phyloP scores from a whole-genome alignment of 352 stramenopile species.

The Phytophthora pluvialis region DNA sequence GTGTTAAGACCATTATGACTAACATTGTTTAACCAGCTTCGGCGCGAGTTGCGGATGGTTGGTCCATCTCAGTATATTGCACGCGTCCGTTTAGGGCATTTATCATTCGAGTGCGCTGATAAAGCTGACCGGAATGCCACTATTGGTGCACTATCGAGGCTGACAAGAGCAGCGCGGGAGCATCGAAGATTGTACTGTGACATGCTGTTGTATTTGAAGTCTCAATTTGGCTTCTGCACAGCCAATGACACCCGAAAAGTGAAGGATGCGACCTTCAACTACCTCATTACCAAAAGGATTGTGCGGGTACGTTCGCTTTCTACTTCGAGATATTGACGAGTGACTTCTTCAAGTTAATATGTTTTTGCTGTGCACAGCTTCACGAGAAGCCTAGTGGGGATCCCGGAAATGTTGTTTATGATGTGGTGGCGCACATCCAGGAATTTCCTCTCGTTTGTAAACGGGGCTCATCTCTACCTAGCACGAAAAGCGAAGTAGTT shows the following conservation, averaged over 20 bases:
- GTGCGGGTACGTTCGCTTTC: conserved; percentile 43
- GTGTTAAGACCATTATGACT: conserved; percentile 4
- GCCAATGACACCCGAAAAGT: conserved; percentile 50
- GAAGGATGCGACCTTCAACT: conserved; percentile 55
- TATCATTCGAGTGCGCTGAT: conserved; percentile 43
- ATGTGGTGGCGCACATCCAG: conserved; percentile 48
- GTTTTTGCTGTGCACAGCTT: conserved; percentile 27
- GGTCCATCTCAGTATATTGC: conserved; percentile 29
- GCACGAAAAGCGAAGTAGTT: conserved; percentile 47
- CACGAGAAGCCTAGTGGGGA: conserved; percentile 25
- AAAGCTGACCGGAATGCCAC: conserved; percentile 54
- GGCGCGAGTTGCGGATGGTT: conserved; percentile 40
- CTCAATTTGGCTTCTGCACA: conserved; percentile 47
- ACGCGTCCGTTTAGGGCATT: conserved; percentile 48
- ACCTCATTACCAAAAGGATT: conserved; percentile 48
- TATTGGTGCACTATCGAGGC: conserved; percentile 45
- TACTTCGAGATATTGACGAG: neutral
- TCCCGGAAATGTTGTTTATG: conserved; percentile 30
- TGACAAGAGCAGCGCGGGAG: conserved; percentile 47
- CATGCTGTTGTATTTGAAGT: conserved; percentile 50
- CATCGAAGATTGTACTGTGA: conserved; percentile 51
- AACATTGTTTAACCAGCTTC: conserved; percentile 48
- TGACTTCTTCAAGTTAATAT: conserved; percentile 16
- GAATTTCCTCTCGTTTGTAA: conserved; percentile 43
- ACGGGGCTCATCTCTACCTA: conserved; percentile 30